phyloP scores from a whole-genome alignment of 2,329 filamentous ascomycete genomes.

The Lecanosticta acicola region DNA sequence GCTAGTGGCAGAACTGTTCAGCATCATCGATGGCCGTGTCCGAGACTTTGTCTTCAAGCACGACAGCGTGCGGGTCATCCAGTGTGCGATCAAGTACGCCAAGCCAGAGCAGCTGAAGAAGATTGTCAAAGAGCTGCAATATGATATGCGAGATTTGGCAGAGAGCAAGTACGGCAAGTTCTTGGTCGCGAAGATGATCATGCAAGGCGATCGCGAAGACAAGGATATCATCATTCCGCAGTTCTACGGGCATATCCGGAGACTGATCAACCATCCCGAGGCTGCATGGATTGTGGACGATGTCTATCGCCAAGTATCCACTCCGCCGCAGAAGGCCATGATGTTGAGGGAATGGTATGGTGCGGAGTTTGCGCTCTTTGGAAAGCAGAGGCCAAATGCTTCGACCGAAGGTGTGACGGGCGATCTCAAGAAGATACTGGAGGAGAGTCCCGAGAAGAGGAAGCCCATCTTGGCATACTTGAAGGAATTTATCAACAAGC shows the following conservation, averaged over 20 bases:
- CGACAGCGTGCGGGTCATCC: constrained; percentile 91
- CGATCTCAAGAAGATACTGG: constrained; percentile 70
- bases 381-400: constrained; percentile 50
- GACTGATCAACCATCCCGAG: constrained; percentile 92
- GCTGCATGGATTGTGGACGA: constrained; percentile 97
- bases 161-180: constrained; percentile 98
- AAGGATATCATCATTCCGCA: constrained; percentile 85
- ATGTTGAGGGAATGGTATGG: constrained; percentile 95
- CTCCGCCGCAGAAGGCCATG: constrained; percentile 74
- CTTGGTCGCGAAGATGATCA: constrained; percentile 87
- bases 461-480: constrained; percentile 80
- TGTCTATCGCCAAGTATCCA: constrained; percentile 84
- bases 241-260: constrained; percentile 89
- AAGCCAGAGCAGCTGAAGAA: constrained; percentile 75
- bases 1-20: constrained; percentile 82
- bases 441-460: constrained; percentile 75
- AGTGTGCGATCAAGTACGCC: constrained; percentile 95
- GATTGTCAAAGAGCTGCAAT: constrained; percentile 81
- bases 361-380: constrained; percentile 80
- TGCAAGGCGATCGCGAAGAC: constrained; percentile 83
- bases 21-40: constrained; percentile 83
- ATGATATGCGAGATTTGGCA: constrained; percentile 75
- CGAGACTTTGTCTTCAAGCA: constrained; percentile 98
- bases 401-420: constrained; percentile 38
- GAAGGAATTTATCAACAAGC: constrained; percentile 78